Percentiles rank a stretch among this genome's conserved stretches.
Evolutionary conservation across 495 filamentous ascomycete species (phyloP).

Genomic region (Penicilliopsis zonata): DNA sequence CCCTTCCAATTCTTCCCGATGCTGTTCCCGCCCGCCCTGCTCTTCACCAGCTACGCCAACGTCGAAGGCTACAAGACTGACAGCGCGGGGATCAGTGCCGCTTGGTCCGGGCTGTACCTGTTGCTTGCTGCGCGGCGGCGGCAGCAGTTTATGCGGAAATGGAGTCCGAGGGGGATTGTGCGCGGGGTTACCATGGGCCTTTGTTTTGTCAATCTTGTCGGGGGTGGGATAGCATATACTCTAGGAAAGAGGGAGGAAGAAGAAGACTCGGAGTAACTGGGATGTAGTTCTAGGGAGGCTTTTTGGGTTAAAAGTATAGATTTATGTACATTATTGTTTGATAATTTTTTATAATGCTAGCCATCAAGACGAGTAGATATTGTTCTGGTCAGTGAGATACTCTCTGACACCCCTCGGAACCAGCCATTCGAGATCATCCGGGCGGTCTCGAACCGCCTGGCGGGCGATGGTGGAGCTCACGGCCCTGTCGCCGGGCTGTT

Average conservation of each 20-base stretch:
- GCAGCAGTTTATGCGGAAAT: constrained; percentile 46
- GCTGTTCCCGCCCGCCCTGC: constrained; percentile 71
- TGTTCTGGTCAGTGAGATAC: constrained; percentile 36
- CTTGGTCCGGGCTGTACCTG: constrained; percentile 79
- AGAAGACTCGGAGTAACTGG: too few species aligned
- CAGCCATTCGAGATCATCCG: constrained; percentile 43
- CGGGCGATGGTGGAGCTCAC: constrained; percentile 77
- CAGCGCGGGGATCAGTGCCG: constrained; percentile 69
- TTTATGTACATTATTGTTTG: too few species aligned
- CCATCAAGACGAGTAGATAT: not conserved
- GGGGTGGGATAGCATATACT: constrained; percentile 60
- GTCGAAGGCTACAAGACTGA: constrained; percentile 68
- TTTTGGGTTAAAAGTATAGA: too few species aligned
- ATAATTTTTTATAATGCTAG: constrained; percentile 7
- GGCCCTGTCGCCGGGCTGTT: constrained; percentile 36
- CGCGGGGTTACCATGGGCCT: constrained; percentile 61
- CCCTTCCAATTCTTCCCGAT: constrained; percentile 66
- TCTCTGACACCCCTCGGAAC: constrained; percentile 49
- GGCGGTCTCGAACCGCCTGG: constrained; percentile 43
- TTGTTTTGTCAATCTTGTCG: constrained; percentile 55
- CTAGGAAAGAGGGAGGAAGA: constrained; percentile 45
- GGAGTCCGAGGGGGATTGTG: constrained; percentile 56
- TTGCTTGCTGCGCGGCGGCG: constrained; percentile 59
- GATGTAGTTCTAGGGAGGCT: too few species aligned
- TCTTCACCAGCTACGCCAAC: constrained; percentile 79